These are phyloP conservation scores for Sporothrix schenckii DNA, from an alignment of 2,329 filamentous ascomycete species.

Conservation along the genomic window DNA sequence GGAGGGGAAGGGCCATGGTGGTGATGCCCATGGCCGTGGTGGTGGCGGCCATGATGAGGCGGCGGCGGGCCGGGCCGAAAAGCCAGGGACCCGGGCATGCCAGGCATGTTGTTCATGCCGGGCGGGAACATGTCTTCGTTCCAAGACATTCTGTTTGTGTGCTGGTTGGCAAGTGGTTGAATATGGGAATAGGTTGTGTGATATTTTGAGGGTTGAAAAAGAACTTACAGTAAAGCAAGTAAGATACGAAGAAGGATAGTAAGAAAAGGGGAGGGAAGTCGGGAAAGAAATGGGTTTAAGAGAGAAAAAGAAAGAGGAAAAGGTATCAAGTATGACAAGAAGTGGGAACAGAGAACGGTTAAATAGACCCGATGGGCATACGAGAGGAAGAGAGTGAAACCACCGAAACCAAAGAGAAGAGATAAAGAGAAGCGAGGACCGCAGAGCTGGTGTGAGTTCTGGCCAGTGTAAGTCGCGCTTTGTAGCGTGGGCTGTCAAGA, in stretches of 20 bases:
- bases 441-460: conserved; percentile 4
- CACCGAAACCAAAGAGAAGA: neutral
- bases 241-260: neutral
- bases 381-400: neutral
- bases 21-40: conserved; percentile 26
- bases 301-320: neutral
- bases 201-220: neutral
- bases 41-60: conserved; percentile 33
- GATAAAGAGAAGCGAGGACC: neutral
- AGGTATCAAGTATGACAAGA: neutral
- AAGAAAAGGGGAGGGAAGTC: neutral
- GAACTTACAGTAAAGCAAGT: conserved; percentile 9
- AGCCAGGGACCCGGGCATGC: conserved; percentile 21
- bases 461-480: conserved; percentile 9
- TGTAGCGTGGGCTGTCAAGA: neutral
- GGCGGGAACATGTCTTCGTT: neutral
- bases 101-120: neutral
- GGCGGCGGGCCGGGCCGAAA: conserved; percentile 33
- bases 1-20: conserved; percentile 32
- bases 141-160: conserved; percentile 25
- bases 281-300: conserved; percentile 11
- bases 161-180: conserved; percentile 15
- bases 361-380: conserved; percentile 17
- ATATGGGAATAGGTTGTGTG: neutral
- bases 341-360: conserved; percentile 17